phyloP scores from a whole-genome alignment of 2,329 filamentous ascomycete genomes.

The Berkeleyomyces basicola region DNA sequence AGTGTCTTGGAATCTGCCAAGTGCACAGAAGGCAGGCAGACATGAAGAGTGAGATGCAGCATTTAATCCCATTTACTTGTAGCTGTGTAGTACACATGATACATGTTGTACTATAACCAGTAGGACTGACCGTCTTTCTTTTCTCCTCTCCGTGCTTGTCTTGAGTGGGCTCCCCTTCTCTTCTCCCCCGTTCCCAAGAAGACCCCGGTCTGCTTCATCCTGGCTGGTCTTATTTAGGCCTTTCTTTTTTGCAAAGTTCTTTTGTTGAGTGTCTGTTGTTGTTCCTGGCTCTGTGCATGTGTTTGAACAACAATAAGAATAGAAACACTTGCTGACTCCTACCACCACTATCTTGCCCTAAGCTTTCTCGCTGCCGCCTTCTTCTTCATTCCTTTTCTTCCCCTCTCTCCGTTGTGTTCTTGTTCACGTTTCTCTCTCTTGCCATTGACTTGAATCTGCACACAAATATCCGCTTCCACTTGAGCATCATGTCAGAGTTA shows the following conservation, averaged over 20 bases:
- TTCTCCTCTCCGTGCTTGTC: not conserved
- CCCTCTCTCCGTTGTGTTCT: not conserved
- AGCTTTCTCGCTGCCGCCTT: not conserved
- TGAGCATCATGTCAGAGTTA: not conserved
- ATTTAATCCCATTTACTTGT: too few species aligned
- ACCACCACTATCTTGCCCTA: not conserved
- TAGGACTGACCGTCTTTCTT: not conserved
- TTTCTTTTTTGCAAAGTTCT: not conserved
- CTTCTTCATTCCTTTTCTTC: not conserved
- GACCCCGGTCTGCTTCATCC: not conserved
- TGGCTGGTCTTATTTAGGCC: not conserved
- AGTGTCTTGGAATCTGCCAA: not conserved
- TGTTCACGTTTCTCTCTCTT: not conserved
- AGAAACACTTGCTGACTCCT: not conserved
- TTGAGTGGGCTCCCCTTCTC: not conserved
- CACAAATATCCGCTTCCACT: not conserved
- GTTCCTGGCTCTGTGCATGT: not conserved
- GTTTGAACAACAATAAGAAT: conserved; percentile 1
- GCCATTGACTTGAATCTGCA: not conserved
- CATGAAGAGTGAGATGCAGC: not conserved
- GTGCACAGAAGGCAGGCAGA: not conserved
- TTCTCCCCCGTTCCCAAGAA: not conserved
- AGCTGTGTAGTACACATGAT: too few species aligned
- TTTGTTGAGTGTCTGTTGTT: not conserved
- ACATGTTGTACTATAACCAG: too few species aligned